Percentiles rank a stretch among this genome's conserved stretches.
Conservation (phyloP, 2,329 filamentous ascomycete species). For the Fusarium begoniae region DNA sequence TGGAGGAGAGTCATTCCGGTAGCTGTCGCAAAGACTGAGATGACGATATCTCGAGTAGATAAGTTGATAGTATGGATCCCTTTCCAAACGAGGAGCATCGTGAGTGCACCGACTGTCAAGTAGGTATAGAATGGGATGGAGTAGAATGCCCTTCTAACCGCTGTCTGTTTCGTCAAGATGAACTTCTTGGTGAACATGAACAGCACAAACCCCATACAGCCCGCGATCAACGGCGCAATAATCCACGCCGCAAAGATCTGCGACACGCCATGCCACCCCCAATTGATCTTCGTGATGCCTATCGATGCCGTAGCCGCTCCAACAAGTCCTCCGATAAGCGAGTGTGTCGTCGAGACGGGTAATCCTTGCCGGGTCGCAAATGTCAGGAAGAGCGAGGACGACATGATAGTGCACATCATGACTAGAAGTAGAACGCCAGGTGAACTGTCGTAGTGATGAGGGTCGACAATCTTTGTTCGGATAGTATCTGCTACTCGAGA, state of each 20-base stretch:
- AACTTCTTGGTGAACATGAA: constrained; percentile 49
- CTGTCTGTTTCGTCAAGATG: constrained; percentile 42
- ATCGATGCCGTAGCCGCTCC: constrained; percentile 50
- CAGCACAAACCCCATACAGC: constrained; percentile 44
- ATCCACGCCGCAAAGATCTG: constrained; percentile 53
- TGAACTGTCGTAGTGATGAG: constrained; percentile 62
- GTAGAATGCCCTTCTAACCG: constrained; percentile 48
- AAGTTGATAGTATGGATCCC: constrained; percentile 44
- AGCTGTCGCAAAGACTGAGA: constrained; percentile 56
- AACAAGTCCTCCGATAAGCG: constrained; percentile 56
- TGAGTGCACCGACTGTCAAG: constrained; percentile 47
- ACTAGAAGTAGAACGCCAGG: constrained; percentile 61
- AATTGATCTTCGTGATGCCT: constrained; percentile 49
- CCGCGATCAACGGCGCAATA: constrained; percentile 48
- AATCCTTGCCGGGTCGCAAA: constrained; percentile 60
- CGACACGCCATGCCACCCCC: constrained; percentile 50
- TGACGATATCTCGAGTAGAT: constrained; percentile 36
- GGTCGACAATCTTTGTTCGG: constrained; percentile 61
- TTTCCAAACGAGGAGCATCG: constrained; percentile 63
- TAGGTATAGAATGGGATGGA: constrained; percentile 52
- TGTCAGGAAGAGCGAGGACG: constrained; percentile 61
- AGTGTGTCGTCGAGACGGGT: constrained; percentile 65
- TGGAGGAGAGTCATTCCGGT: constrained; percentile 54
- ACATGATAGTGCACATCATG: constrained; percentile 64
- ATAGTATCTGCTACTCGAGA: constrained; percentile 70